Conservation (phyloP, 805 yeast genomes). For the Ogataea minuta region DNA sequence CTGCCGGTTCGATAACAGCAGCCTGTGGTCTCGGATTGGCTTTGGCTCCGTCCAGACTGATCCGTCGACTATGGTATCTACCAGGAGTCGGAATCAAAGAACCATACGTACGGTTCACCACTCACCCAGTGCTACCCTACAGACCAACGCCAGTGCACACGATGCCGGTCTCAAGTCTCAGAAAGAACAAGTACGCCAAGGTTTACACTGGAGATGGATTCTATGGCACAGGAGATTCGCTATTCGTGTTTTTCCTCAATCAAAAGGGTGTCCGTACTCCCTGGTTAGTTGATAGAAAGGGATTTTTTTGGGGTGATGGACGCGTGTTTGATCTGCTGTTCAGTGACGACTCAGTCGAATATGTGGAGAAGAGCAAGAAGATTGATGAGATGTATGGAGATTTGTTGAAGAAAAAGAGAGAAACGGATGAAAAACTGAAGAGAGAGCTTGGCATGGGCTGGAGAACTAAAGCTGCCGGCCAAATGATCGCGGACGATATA, state of each 20-base stretch:
- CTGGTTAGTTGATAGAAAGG: slow-evolving; percentile 80
- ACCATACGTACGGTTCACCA: slow-evolving; percentile 52
- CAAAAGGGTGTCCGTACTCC: slow-evolving; percentile 56
- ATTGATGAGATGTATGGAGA: slow-evolving; percentile 33
- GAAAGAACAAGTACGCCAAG: slow-evolving; percentile 58
- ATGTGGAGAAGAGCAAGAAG: slow-evolving; percentile 55
- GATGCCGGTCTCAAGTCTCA: slow-evolving; percentile 55
- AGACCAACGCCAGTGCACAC: slow-evolving; percentile 73
- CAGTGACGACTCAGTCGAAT: slow-evolving; percentile 74
- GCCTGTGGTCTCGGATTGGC: slow-evolving; percentile 40
- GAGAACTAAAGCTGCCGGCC: slow-evolving; percentile 49
- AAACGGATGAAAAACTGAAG: slow-evolving; percentile 48
- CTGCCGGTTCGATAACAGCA: slow-evolving; percentile 43
- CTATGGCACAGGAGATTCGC: slow-evolving; percentile 76
- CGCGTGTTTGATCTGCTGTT: slow-evolving; percentile 78
- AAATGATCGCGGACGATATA: slow-evolving; percentile 43
- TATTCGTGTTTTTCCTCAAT: slow-evolving; percentile 70
- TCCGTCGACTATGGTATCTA: slow-evolving; percentile 74
- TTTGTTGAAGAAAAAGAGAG: slow-evolving; percentile 39
- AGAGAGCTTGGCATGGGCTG: slow-evolving; percentile 60
- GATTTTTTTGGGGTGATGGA: slow-evolving; percentile 93
- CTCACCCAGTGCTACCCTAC: slow-evolving; percentile 76
- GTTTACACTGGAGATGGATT: slow-evolving; percentile 88
- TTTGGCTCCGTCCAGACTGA: slow-evolving; percentile 63
- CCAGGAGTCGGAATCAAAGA: slow-evolving; percentile 56